phyloP scores from a whole-genome alignment of 2,329 filamentous ascomycete genomes.

The Apiospora kogelbergensis region DNA sequence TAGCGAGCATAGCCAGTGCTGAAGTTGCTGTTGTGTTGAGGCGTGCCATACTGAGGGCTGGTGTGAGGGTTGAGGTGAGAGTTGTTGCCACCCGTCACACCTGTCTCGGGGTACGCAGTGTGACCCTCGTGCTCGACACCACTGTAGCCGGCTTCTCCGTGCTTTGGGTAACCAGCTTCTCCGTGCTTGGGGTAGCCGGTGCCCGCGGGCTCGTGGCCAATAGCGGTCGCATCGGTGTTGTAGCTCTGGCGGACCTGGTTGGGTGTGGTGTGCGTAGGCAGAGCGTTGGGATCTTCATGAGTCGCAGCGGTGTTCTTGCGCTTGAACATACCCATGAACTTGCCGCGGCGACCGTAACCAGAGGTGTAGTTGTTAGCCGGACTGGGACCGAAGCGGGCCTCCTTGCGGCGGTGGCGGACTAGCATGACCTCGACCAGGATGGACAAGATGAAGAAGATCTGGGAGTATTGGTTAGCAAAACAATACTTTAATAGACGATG shows the following conservation, averaged over 20 bases:
- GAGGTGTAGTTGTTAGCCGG: conserved; percentile 42
- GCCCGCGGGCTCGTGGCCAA: conserved; percentile 22
- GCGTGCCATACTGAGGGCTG: background rate
- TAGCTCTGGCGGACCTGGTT: conserved; percentile 36
- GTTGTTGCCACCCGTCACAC: background rate
- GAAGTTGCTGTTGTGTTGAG: conserved; percentile 1
- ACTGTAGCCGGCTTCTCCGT: conserved; percentile 23
- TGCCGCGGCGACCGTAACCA: conserved; percentile 30
- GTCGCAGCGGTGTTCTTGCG: conserved; percentile 19
- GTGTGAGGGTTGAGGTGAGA: background rate
- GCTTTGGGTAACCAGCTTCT: conserved; percentile 27
- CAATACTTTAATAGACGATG: conserved; percentile 35
- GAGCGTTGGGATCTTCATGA: conserved; percentile 28
- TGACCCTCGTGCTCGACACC: conserved; percentile 28
- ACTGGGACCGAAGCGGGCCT: conserved; percentile 39
- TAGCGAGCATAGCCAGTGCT: background rate
- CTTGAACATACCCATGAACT: conserved; percentile 34
- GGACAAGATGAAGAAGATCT: conserved; percentile 71
- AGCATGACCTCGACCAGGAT: conserved; percentile 68
- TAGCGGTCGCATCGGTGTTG: conserved; percentile 34
- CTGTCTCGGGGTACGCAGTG: conserved; percentile 29
- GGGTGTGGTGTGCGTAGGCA: conserved; percentile 36
- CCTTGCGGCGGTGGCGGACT: conserved; percentile 65
- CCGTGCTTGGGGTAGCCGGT: conserved; percentile 30
- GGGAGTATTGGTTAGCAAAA: background rate